phyloP scores from a whole-genome alignment of 2,329 filamentous ascomycete species.

The Claviceps cyperi region DNA sequence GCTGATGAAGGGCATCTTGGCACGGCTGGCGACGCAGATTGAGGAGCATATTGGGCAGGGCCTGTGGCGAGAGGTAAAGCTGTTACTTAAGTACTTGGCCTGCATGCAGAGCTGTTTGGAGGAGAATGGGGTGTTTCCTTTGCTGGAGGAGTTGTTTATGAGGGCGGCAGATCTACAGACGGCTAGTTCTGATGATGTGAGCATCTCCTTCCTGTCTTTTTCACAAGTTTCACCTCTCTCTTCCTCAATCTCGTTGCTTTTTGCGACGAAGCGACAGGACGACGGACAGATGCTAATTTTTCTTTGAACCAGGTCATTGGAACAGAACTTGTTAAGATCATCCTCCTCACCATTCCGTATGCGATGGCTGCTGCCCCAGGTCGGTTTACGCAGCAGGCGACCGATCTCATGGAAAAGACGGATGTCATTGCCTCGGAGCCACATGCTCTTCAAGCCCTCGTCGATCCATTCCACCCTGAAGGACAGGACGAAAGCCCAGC shows the following conservation, averaged over 20 bases:
- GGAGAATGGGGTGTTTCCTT: constrained; percentile 69
- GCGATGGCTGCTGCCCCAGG: constrained; percentile 60
- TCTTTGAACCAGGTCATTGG: constrained; percentile 38
- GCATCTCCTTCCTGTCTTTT: constrained; percentile 18
- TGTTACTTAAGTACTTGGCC: constrained; percentile 77
- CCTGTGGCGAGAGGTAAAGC: constrained; percentile 82
- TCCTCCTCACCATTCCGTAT: constrained; percentile 87
- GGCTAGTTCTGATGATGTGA: constrained; percentile 79
- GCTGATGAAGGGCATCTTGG: constrained; percentile 56
- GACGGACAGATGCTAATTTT: background rate
- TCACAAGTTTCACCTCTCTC: background rate
- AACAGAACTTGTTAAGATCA: constrained; percentile 90
- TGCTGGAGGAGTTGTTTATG: constrained; percentile 81
- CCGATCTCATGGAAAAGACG: constrained; percentile 77
- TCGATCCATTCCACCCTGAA: constrained; percentile 68
- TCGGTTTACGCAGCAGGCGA: constrained; percentile 58
- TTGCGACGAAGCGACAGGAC: too few relatives aligned
- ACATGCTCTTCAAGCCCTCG: constrained; percentile 68
- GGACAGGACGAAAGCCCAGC: constrained; percentile 48
- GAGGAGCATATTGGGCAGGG: constrained; percentile 58
- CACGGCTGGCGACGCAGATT: constrained; percentile 41
- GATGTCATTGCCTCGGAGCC: constrained; percentile 86
- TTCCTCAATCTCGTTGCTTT: background rate
- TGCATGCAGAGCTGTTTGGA: constrained; percentile 69
- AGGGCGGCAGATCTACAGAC: constrained; percentile 89